A percentile compares a stretch with the other conserved stretches of the same genome.
Conservation (phyloP, 805 yeast species). For the Maudiozyma bulderi region DNA sequence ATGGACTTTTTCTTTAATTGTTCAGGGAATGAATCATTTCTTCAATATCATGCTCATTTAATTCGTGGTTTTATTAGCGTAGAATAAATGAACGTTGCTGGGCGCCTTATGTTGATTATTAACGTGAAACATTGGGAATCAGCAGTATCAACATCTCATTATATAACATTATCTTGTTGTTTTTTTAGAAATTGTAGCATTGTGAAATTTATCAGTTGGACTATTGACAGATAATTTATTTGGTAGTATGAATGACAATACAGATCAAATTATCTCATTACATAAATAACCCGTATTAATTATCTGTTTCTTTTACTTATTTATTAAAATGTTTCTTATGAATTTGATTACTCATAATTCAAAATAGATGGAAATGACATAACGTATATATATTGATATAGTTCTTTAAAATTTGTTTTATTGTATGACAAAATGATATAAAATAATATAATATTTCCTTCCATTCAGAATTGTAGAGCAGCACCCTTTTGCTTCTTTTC, state of each 20-base stretch:
- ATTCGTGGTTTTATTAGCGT: constrained; percentile 19
- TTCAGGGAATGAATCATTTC: constrained; percentile 9
- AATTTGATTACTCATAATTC: not conserved
- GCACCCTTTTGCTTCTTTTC: constrained; percentile 99
- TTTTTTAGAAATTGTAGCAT: not conserved
- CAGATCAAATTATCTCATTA: no score
- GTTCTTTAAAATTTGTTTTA: no score
- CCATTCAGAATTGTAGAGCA: constrained; percentile 91
- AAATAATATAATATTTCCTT: not conserved
- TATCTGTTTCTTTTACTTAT: not conserved
- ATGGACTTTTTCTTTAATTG: constrained; percentile 8
- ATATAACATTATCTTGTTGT: not conserved
- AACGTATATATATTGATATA: not conserved
- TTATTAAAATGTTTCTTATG: not conserved
- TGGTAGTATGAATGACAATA: no score
- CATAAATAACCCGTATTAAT: not conserved
- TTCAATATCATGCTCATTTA: constrained; percentile 9
- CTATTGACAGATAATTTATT: no score
- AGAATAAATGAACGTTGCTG: constrained; percentile 32
- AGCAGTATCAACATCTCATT: constrained; percentile 30
- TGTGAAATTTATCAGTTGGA: not conserved
- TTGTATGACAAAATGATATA: no score
- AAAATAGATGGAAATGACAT: not conserved
- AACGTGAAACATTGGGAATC: constrained; percentile 32
- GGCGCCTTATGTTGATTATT: constrained; percentile 33